These are phyloP conservation scores for Cyclotella sp. DNA, from an alignment of 108 stramenopile species.

Conservation along the genomic window DNA sequence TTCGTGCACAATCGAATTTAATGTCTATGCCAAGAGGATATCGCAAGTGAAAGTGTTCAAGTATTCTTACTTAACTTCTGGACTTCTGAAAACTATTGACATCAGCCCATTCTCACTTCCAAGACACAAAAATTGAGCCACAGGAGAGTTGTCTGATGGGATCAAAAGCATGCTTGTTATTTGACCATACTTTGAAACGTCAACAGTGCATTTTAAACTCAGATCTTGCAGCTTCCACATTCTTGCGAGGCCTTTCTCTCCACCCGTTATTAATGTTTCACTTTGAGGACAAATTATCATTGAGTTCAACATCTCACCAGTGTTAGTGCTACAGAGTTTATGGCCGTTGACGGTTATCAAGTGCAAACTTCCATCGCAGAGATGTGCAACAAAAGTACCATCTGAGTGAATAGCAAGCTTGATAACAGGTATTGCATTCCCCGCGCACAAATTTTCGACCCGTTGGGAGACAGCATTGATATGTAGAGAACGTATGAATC, in stretches of 20 bases:
- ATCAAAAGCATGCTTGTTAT: constrained; percentile 72
- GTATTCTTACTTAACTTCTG: neutral
- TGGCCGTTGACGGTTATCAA: constrained; percentile 75
- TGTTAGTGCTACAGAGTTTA: constrained; percentile 48
- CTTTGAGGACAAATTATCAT: constrained; percentile 70
- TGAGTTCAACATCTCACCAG: constrained; percentile 73
- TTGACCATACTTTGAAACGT: constrained; percentile 75
- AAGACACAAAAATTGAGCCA: constrained; percentile 75
- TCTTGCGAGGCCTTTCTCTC: constrained; percentile 66
- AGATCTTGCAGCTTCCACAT: constrained; percentile 67
- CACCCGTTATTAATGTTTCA: constrained; percentile 82
- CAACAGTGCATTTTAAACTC: constrained; percentile 60
- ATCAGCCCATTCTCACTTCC: constrained; percentile 82
- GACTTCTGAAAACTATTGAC: constrained; percentile 60
- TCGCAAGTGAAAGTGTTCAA: neutral
- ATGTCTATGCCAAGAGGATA: neutral
- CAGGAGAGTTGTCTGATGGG: constrained; percentile 54
- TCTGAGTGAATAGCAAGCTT: constrained; percentile 66
- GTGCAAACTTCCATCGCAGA: constrained; percentile 63
- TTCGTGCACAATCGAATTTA: too few relatives aligned
- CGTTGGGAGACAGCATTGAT: constrained; percentile 34
- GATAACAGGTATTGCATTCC: constrained; percentile 46
- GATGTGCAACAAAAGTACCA: constrained; percentile 71
- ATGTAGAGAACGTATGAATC: constrained; percentile 71
- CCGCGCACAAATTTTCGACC: constrained; percentile 45